Evolutionary conservation across 495 filamentous ascomycete species (phyloP).

Genomic region (Viridothelium virens): DNA sequence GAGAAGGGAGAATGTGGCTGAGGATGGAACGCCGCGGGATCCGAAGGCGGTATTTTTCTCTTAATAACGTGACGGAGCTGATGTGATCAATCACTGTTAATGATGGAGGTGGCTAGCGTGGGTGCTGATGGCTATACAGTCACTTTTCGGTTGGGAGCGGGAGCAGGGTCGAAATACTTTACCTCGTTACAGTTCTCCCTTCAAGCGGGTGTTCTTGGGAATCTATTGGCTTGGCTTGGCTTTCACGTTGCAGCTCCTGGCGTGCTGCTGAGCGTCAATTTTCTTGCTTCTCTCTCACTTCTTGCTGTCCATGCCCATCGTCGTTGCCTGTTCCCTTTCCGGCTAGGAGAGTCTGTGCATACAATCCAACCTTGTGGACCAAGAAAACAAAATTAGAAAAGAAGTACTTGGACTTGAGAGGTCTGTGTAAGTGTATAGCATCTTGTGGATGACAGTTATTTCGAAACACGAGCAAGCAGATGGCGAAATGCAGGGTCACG

Average conservation of each 20-base stretch:
- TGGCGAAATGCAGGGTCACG: no score
- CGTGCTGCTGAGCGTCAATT: background rate
- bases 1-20: constrained; percentile 73
- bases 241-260: background rate
- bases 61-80: constrained; percentile 32
- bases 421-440: no score
- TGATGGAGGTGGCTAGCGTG: no score
- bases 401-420: no score
- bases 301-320: background rate
- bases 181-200: background rate
- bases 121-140: background rate
- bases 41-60: constrained; percentile 94
- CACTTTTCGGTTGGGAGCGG: background rate
- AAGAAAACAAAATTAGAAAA: no score
- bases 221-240: background rate
- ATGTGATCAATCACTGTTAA: background rate
- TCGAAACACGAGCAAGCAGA: no score
- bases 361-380: background rate
- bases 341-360: background rate
- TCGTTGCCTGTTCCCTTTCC: background rate
- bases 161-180: background rate
- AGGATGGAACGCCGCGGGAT: constrained; percentile 82
- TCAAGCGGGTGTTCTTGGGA: background rate
- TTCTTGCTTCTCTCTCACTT: background rate
- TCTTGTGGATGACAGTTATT: no score